Base-by-base conservation (phyloP, 768 basidiomycete genomes). In the Tricholoma furcatifolium region DNA sequence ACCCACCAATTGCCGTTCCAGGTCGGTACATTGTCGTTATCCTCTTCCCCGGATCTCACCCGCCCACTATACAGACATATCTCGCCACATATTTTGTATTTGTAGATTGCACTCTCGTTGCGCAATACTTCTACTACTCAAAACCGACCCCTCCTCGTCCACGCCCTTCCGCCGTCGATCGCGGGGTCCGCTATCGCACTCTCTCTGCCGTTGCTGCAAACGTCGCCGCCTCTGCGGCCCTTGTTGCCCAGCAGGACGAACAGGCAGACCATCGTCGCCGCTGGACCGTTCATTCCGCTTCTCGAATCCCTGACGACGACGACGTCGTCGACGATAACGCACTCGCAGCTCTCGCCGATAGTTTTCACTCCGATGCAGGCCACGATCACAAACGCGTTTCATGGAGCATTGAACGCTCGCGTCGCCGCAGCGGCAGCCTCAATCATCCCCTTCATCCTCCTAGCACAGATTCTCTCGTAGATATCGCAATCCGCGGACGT, bases 1-100 rank as follows among this genome's bases (percentile, higher is more conserved):
- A 98, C 97, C 2, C 81, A 88, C 61, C 97, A 98, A 65, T 78
- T 97, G 14, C 93, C 93, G 18, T 98, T 99, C 68, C 96, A 98
- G 72, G 93, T 92, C 67, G 61, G 81, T 50, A 3, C 36, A 30
- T 44, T 30, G 42, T 17, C 47, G 20, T 60, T 59, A 31, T 50
- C 39, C 41, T 18, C 45, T 43, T 32, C 31, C 41, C 46, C 51
- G 24, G 23, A 35, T 35, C 53, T 60, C n/a, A 55, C 24, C 40
- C 47, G 42, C 27, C 44, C 12, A 48, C 27, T 23, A 32, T 20
- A 18, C 48, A 97, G 92, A 96, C 84, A 38, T 91, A 84, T 66
- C 90, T 99, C 41, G 96, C 97, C 2, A 77, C 78, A 0, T 99
- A 99, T 68, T 99, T 98, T 65, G 88, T 90, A 62, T 71, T 80